These are phyloP conservation scores for Aquilaria sinensis DNA, from an alignment of 345 rosid genomes.

Conservation along the genomic window DNA sequence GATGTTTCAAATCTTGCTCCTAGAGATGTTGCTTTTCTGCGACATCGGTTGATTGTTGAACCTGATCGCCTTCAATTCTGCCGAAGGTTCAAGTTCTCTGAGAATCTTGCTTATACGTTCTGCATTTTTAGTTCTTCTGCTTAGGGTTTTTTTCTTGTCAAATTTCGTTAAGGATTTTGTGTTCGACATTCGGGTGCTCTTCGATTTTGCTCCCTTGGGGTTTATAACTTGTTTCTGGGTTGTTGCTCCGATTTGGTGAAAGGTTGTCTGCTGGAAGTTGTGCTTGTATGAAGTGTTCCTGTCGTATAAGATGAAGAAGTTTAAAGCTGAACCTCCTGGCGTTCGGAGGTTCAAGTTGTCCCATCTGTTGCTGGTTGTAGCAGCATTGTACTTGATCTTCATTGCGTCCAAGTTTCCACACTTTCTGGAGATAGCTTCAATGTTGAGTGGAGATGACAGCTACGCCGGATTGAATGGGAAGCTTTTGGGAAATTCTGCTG, in stretches of 20 bases:
- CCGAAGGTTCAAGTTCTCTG: neutral
- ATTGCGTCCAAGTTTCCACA: conserved; percentile 76
- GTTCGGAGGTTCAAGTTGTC: conserved; percentile 68
- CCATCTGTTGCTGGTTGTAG: conserved; percentile 62
- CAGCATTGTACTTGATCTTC: conserved; percentile 64
- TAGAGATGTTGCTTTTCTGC: conserved; percentile 2
- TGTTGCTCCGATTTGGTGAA: conserved; percentile 2
- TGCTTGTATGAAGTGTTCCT: conserved; percentile 19
- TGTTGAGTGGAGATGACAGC: conserved; percentile 67
- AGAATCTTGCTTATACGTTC: conserved; percentile 1
- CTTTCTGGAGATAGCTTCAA: conserved; percentile 60
- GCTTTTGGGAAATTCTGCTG: conserved; percentile 28
- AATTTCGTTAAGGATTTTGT: conserved; percentile 5
- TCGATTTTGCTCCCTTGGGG: conserved; percentile 12
- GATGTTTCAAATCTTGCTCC: conserved; percentile 8
- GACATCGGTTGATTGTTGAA: conserved; percentile 14
- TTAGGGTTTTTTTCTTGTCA: conserved; percentile 16
- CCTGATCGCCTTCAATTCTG: conserved; percentile 10
- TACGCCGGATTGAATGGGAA: conserved; percentile 44
- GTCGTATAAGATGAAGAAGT: conserved; percentile 61
- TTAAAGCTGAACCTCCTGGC: conserved; percentile 49
- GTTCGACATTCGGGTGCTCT: conserved; percentile 18
- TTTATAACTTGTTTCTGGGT: neutral
- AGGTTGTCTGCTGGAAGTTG: conserved; percentile 16
- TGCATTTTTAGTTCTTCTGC: neutral